These are phyloP conservation scores for Mortierella sp. DNA, from an alignment of 371 early-diverging fungal genomes.

Conservation along the genomic window DNA sequence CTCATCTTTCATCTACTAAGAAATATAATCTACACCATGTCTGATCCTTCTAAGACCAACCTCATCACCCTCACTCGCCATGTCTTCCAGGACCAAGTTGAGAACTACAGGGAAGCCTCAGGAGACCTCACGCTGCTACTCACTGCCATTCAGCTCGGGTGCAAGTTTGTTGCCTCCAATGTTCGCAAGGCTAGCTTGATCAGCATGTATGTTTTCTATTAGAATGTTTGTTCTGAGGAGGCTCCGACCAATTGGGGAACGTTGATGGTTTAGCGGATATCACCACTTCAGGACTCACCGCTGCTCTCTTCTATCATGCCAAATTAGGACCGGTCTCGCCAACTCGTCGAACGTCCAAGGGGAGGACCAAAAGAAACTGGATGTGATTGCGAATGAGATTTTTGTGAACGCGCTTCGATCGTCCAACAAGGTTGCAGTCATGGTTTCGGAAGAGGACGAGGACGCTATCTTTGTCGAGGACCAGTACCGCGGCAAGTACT, in stretches of 20 bases:
- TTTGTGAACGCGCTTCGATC: slow-evolving; percentile 93
- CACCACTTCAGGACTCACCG: background rate
- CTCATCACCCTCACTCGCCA: slow-evolving; percentile 94
- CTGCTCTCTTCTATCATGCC: background rate
- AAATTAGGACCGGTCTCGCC: slow-evolving; percentile 84
- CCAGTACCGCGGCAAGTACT: slow-evolving; percentile 87
- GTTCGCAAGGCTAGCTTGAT: slow-evolving; percentile 96
- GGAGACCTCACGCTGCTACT: slow-evolving; percentile 96
- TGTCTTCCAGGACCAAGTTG: slow-evolving; percentile 92
- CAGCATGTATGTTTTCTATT: slow-evolving; percentile 85
- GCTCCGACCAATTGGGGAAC: too few species aligned
- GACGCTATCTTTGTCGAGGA: slow-evolving; percentile 88
- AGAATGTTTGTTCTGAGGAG: too few species aligned
- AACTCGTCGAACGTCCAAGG: slow-evolving; percentile 92
- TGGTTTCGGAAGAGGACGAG: slow-evolving; percentile 97
- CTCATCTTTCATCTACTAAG: too few species aligned
- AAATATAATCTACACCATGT: too few species aligned
- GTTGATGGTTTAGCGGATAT: too few species aligned
- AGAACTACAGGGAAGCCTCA: slow-evolving; percentile 83
- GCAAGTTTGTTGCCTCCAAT: slow-evolving; percentile 96
- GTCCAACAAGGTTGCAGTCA: slow-evolving; percentile 91
- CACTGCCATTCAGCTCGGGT: slow-evolving; percentile 91
- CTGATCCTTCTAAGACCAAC: slow-evolving; percentile 72
- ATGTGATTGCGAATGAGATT: slow-evolving; percentile 96
- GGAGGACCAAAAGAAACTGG: slow-evolving; percentile 97